A percentile compares a stretch with the other conserved stretches of the same genome.
phyloP scores from a whole-genome alignment of 768 basidiomycete species.

The Piloderma croceum region DNA sequence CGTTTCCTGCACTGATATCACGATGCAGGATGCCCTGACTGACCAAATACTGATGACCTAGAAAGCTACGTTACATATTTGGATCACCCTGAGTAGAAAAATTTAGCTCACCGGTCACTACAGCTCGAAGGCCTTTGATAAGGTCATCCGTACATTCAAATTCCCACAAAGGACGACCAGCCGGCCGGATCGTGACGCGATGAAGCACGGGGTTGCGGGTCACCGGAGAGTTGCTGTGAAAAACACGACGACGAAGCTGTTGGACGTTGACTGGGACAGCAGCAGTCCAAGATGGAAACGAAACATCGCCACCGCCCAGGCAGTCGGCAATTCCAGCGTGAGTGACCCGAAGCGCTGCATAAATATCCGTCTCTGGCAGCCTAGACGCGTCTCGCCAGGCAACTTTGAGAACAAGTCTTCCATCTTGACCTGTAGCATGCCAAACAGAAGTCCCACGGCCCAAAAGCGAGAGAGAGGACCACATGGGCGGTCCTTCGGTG shows the following conservation, averaged over 20 bases:
- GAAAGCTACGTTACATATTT: too few species aligned
- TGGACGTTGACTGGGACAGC: too few species aligned
- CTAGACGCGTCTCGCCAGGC: conserved; percentile 4
- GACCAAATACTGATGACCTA: conserved; percentile 16
- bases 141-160: conserved; percentile 4
- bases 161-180: conserved; percentile 9
- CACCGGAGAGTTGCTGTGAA: too few species aligned
- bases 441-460: conserved; percentile 13
- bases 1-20: conserved; percentile 23
- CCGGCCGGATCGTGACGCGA: conserved; percentile 3
- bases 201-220: conserved; percentile 4
- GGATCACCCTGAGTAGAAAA: too few species aligned
- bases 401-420: conserved; percentile 4
- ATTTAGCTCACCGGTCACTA: conserved; percentile 1
- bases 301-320: background rate
- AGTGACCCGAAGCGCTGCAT: background rate
- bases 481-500: conserved; percentile 2
- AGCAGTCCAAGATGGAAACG: too few species aligned
- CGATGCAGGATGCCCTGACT: conserved; percentile 17
- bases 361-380: background rate
- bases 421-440: conserved; percentile 1
- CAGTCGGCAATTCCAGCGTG: background rate
- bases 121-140: conserved; percentile 1
- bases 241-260: too few species aligned
- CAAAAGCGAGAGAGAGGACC: conserved; percentile 8